A percentile compares a stretch with the other conserved stretches of the same genome.
These are phyloP conservation scores for Medicago arabica DNA, from an alignment of 306 rosid species.

Conservation along the genomic window DNA sequence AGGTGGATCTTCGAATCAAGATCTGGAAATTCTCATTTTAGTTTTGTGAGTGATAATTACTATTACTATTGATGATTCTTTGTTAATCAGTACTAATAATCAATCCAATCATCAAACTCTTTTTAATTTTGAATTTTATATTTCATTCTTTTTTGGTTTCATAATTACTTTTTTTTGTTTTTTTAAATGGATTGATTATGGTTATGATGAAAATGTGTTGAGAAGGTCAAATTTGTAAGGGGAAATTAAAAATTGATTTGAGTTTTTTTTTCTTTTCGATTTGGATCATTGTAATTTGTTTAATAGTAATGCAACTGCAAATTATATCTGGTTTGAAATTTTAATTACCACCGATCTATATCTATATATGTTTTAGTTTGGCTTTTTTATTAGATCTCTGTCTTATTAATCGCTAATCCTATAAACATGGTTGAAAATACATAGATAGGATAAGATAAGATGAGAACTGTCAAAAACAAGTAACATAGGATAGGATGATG, in stretches of 20 bases:
- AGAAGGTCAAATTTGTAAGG: constrained; percentile 37
- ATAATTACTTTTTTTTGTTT: constrained; percentile 11
- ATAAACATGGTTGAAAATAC: neutral
- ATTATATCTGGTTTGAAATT: constrained; percentile 26
- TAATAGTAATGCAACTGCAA: constrained; percentile 44
- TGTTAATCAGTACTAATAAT: constrained; percentile 40
- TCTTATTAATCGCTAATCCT: neutral
- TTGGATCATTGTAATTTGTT: constrained; percentile 26
- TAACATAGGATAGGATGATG: too few relatives aligned
- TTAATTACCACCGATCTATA: too few relatives aligned
- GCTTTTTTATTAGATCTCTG: constrained; percentile 9
- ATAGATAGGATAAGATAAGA: too few relatives aligned
- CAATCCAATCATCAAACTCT: constrained; percentile 45
- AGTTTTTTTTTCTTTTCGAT: constrained; percentile 42
- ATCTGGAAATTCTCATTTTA: constrained; percentile 90
- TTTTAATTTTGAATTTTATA: constrained; percentile 1
- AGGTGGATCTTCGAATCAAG: constrained; percentile 97
- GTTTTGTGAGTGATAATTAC: constrained; percentile 1
- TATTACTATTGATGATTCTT: constrained; percentile 29
- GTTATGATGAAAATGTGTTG: constrained; percentile 29
- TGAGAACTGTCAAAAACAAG: too few relatives aligned
- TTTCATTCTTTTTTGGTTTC: constrained; percentile 33
- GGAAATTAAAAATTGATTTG: neutral
- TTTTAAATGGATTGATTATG: constrained; percentile 40
- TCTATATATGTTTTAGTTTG: neutral